A percentile compares a stretch with the other conserved stretches of the same genome.
These are phyloP conservation scores for Prunus padus DNA, from an alignment of 306 rosid species.

Conservation along the genomic window DNA sequence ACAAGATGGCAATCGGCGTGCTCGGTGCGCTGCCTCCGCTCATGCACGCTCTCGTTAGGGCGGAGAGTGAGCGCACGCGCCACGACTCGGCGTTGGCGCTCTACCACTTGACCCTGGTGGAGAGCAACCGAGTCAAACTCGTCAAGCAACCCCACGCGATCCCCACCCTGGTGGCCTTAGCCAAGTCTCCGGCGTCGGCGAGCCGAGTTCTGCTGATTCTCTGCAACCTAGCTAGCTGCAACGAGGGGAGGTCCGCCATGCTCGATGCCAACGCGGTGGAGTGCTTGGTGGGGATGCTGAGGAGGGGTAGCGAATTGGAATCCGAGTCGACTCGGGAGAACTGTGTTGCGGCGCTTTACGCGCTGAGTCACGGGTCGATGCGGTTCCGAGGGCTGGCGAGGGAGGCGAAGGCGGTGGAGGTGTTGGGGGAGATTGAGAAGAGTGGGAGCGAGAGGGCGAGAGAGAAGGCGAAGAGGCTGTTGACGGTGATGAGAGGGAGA, in stretches of 20 bases:
- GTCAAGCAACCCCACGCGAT: slow-evolving; percentile 73
- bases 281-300: slow-evolving; percentile 54
- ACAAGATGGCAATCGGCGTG: slow-evolving; percentile 88
- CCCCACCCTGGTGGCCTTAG: slow-evolving; percentile 48
- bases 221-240: slow-evolving; percentile 61
- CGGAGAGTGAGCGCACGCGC: slow-evolving; percentile 67
- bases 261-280: slow-evolving; percentile 78
- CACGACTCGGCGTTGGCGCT: slow-evolving; percentile 82
- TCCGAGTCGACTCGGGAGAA: slow-evolving; percentile 80
- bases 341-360: slow-evolving; percentile 71
- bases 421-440: slow-evolving; percentile 61
- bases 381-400: slow-evolving; percentile 84
- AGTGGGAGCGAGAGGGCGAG: slow-evolving; percentile 79
- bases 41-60: slow-evolving; percentile 64
- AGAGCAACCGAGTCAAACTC: slow-evolving; percentile 78
- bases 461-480: slow-evolving; percentile 69
- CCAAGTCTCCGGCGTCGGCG: slow-evolving; percentile 40
- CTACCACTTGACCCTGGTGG: slow-evolving; percentile 68
- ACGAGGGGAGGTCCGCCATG: slow-evolving; percentile 79
- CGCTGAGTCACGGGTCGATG: slow-evolving; percentile 76
- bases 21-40: slow-evolving; percentile 80
- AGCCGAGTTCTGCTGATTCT: slow-evolving; percentile 62
- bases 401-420: slow-evolving; percentile 77
- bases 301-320: slow-evolving; percentile 49
- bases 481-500: slow-evolving; percentile 64